Percentiles rank a stretch among this genome's conserved stretches.
These are phyloP conservation scores for Ceriops tagal DNA, from an alignment of 345 rosid genomes.

Conservation along the genomic window DNA sequence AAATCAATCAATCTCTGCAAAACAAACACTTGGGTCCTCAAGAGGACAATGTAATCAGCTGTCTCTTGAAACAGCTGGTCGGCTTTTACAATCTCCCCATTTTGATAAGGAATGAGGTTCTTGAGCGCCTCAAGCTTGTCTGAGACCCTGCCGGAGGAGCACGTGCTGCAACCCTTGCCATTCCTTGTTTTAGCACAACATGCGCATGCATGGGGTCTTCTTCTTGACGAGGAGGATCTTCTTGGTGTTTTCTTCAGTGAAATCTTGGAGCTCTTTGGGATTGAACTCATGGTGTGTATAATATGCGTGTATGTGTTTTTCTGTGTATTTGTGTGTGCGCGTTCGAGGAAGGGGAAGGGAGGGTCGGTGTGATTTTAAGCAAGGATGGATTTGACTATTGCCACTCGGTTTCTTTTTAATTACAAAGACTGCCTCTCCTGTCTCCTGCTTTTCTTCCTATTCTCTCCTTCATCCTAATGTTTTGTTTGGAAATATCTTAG, in stretches of 20 bases:
- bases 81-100: constrained; percentile 27
- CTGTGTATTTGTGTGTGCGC: not conserved
- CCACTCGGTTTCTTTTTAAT: constrained; percentile 24
- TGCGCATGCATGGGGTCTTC: constrained; percentile 12
- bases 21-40: constrained; percentile 60
- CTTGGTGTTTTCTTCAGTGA: constrained; percentile 17
- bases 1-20: constrained; percentile 62
- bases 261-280: constrained; percentile 30
- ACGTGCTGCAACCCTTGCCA: constrained; percentile 1
- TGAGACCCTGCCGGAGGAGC: constrained; percentile 34
- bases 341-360: not conserved
- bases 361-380: constrained; percentile 39
- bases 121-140: constrained; percentile 69
- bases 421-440: constrained; percentile 37
- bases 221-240: not conserved
- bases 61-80: constrained; percentile 69
- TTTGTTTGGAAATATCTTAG: not conserved
- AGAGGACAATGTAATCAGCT: constrained; percentile 69
- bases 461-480: not conserved
- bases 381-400: constrained; percentile 20
- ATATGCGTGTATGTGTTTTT: not conserved
- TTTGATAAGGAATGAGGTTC: constrained; percentile 52
- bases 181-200: constrained; percentile 8
- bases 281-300: constrained; percentile 10
- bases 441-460: not conserved